These are phyloP conservation scores for Brassica rapa DNA, from an alignment of 345 rosid genomes.

Conservation along the genomic window DNA sequence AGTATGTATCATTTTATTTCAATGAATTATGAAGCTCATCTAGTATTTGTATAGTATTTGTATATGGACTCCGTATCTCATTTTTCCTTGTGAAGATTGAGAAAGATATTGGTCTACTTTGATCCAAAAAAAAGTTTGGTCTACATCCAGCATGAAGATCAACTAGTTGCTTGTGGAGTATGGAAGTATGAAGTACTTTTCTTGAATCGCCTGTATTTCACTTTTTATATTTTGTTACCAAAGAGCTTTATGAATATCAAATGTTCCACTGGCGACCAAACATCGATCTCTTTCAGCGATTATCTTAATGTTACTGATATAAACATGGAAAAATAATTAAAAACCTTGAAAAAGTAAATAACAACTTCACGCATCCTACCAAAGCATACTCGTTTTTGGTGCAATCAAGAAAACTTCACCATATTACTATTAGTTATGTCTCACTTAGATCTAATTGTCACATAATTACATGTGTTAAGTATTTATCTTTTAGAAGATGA, in stretches of 20 bases:
- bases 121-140: neutral
- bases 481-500: neutral
- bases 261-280: constrained; percentile 19
- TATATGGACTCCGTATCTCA: neutral
- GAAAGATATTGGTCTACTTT: neutral
- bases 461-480: neutral
- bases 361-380: neutral
- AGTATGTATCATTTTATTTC: neutral
- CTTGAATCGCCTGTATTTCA: neutral
- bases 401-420: neutral
- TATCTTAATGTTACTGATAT: neutral
- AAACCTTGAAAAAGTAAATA: neutral
- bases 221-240: neutral
- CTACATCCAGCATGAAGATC: neutral
- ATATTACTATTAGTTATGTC: neutral
- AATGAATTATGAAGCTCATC: neutral
- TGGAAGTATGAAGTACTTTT: neutral
- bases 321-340: neutral
- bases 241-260: constrained; percentile 3
- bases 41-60: neutral
- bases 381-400: neutral
- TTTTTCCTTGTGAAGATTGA: neutral
- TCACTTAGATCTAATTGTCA: neutral
- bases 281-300: neutral
- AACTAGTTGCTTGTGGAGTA: neutral